Base-by-base conservation (phyloP, 331 rosid species). In the Stylosanthes scabra region DNA sequence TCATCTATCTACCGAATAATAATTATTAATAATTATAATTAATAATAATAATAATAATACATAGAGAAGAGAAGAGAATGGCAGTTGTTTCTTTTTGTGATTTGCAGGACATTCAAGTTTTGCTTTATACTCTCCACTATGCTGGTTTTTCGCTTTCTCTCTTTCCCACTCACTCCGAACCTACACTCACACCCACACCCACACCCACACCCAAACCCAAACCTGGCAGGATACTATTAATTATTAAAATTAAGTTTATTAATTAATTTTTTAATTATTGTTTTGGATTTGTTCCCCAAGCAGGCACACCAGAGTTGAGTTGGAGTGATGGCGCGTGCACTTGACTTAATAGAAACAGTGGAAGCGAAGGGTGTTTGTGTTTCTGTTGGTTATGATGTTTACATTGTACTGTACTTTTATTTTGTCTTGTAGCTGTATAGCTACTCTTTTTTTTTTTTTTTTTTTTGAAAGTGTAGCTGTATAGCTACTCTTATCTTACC, bases 101-200 rank as follows among this genome's bases (percentile, higher is more conserved):
- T 52, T 34, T 34, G 39, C 39, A 34, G 39, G 39, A 6, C 9
- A n/a, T 15, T 46, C 25, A 46, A 71, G 46, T n/a, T n/a, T 63
- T 31, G 59, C 82, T 84, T 84, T 86, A 88, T 71, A 58, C 78
- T 64, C 50, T 0, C 27, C 40, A 37, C 74, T 50, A 28, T 46
- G 59, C 28, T 50, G 68, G 61, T 46, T 40, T 50, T 46, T 54
- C 28, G 39, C 62, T 76, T 49, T 59, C 12, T 62, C 82, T 70
- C 71, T 9, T 44, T 50, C 7, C 8, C 40, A 28, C 63, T 15
- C 20, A 10, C 76, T 70, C 86, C 89, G 76, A 85, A 82, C 86
- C 89, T 82, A 45, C 10, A 34, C 39, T 3, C 39, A 34, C 39
- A 34, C 39, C 39, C 39, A 34, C 39, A 34, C 39, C 39, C 39